Conservation (phyloP, 2,329 filamentous ascomycete species). For the Sporothrix curviconia region DNA sequence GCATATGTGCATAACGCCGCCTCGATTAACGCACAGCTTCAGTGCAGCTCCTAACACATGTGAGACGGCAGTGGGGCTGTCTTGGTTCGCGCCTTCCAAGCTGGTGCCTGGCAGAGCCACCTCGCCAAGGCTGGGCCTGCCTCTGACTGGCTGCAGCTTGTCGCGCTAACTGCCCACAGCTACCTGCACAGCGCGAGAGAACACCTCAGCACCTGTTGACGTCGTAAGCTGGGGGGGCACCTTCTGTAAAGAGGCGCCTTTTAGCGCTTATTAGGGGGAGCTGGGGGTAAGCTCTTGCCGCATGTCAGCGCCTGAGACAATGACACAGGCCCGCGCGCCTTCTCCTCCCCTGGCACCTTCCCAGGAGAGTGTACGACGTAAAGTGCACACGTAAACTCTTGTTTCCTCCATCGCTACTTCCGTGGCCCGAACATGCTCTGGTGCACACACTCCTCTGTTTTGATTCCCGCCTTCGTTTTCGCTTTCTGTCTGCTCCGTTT, state of each 20-base stretch:
- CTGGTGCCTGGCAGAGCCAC: slow-evolving; percentile 7
- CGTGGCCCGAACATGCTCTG: no score
- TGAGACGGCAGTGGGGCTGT: no score
- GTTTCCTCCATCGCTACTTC: no score
- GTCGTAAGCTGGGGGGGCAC: no score
- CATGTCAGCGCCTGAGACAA: slow-evolving; percentile 6
- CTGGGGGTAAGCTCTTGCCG: neutral
- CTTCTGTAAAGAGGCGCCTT: no score
- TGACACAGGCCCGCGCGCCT: neutral
- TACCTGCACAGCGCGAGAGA: no score
- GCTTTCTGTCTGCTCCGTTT: neutral
- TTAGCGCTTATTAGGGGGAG: neutral
- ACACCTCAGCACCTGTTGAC: no score
- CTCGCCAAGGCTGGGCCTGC: neutral
- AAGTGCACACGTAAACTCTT: neutral
- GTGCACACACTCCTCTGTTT: neutral
- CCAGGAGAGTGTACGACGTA: no score
- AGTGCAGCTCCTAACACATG: neutral
- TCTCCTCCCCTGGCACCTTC: neutral
- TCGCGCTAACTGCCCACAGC: neutral
- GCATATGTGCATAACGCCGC: no score
- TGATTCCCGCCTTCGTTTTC: neutral
- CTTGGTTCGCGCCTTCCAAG: neutral
- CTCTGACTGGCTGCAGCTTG: neutral
- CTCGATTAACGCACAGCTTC: no score